Evolutionary conservation across 2,329 filamentous ascomycete genomes (phyloP).

Genomic region (Claviceps paspali): DNA sequence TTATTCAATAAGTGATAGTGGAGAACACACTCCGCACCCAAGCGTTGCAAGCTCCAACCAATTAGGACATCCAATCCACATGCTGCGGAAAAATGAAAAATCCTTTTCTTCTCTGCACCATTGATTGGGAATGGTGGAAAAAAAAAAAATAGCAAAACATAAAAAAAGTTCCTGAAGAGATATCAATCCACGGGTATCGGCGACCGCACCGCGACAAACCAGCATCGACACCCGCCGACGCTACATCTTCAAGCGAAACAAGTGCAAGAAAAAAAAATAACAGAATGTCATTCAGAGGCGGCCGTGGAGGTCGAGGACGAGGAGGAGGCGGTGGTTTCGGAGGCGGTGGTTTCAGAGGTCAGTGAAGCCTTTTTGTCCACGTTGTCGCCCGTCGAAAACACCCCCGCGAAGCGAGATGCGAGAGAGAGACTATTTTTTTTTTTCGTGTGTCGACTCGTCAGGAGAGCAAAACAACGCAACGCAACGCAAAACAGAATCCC

Average conservation of each 20-base stretch:
- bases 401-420: background rate
- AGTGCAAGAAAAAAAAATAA: too few relatives aligned
- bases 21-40: too few relatives aligned
- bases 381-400: background rate
- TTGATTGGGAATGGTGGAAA: background rate
- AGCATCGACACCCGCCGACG: background rate
- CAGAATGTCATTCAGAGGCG: constrained; percentile 11
- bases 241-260: too few relatives aligned
- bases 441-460: too few relatives aligned
- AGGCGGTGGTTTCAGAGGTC: constrained; percentile 10
- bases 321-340: too few relatives aligned
- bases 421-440: too few relatives aligned
- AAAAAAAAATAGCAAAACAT: constrained; percentile 8
- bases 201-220: constrained; percentile 3
- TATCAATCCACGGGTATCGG: background rate
- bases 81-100: constrained; percentile 5
- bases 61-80: constrained; percentile 1
- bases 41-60: too few relatives aligned
- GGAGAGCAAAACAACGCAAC: background rate
- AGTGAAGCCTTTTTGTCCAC: background rate
- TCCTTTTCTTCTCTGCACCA: constrained; percentile 2
- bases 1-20: too few relatives aligned
- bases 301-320: constrained; percentile 9
- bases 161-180: too few relatives aligned
- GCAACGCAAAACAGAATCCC: background rate